Evolutionary conservation across 2,329 filamentous ascomycete species (phyloP), one percentile per base, ranked within the genome.

Genomic region (Paecilomyces niveus): DNA sequence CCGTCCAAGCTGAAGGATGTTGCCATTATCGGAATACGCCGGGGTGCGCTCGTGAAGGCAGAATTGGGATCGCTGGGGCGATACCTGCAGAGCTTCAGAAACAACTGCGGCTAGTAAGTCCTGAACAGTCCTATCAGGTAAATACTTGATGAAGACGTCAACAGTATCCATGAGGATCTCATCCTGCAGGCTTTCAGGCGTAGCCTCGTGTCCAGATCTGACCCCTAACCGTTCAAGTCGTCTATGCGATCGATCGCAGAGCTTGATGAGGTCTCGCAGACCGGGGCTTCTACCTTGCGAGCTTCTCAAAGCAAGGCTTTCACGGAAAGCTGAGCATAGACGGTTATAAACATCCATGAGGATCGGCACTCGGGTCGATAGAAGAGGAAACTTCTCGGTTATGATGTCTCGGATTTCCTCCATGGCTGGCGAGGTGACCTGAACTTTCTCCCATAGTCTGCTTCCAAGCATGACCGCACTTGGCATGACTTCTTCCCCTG

Each of bases 91-190:
- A 66, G 92, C 88, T 74, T 95, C 86, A 0, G 92, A 92, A 61
- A 97, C 90, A 52, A 83, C 83, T 54, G 81, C 79, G 51, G 89
- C 84, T 50, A 75, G 65, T 21, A 65, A 64, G 15, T 67, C 67
- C 55, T 86, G 85, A 31, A 86, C 77, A 11, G 83, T 79, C 31
- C 81, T 81, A 58, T 88, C 88, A 9, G 89, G 87, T 53, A 94
- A 79, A 69, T 89, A 90, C 57, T 89, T 90, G 50, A 90, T 87
- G 72, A 99, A 97, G 69, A 92, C 95, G 73, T 99, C 94, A 56
- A 94, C 82, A 0, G 92, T 90, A 70, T 99, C 94, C 77, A 96
- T 84, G 68, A 97, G 97, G 74, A 97, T 96, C 66, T 89, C 86
- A 67, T 97, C 89, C 63, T 85, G 81, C 0, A 84, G 84, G 1